Evolutionary conservation across 2,329 filamentous ascomycete species (phyloP), one percentile per base, ranked within the genome.

Genomic region (Shiraia sp.): DNA sequence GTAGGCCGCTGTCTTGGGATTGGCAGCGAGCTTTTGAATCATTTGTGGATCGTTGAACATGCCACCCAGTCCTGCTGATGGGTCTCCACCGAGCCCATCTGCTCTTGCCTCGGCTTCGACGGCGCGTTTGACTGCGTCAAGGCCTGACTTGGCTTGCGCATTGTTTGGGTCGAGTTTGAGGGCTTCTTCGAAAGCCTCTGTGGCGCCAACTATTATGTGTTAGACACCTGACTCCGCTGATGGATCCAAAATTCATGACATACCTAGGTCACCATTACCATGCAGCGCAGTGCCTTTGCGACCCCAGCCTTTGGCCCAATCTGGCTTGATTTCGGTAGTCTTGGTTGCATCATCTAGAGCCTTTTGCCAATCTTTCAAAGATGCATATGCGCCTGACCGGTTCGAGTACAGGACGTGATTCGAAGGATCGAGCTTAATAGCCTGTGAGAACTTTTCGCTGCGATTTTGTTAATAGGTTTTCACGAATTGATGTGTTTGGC

Each of bases 361-460:
- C 56, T 86, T 81, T 51, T 87, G 77, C 79, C 88, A 99, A 45
- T 97, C 83, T 71, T 85, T 89, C 72, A 96, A 87, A 38, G 93
- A 96, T 31, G 92, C 89, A 66, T 95, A 84, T 33, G 82, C 80
- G 45, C 82, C 93, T 22, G 93, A 97, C 58, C 93, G 86, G 76
- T 99, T 99, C 66, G 91, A 97, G 80, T 92, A 99, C 43, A 99
- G 87, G 57, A 99, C 92, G 73, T 99, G 93, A 73, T 99, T 99
- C 49, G 78, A 75, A 35, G 91, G 86, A 51, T 96, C 88, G 63
- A 95, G 74, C 42, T 83, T 87, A 66, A 99, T 96, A 37, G 93
- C 93, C 73, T 96, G 81, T 43, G 90, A 87, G 74, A 99, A 99
- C 68, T 96, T 93, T 58, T 91, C 86, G 70, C 92, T 96, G 59